These are phyloP conservation scores for Starmerella potacharoeniae DNA, from an alignment of 805 yeast species.

Conservation along the genomic window DNA sequence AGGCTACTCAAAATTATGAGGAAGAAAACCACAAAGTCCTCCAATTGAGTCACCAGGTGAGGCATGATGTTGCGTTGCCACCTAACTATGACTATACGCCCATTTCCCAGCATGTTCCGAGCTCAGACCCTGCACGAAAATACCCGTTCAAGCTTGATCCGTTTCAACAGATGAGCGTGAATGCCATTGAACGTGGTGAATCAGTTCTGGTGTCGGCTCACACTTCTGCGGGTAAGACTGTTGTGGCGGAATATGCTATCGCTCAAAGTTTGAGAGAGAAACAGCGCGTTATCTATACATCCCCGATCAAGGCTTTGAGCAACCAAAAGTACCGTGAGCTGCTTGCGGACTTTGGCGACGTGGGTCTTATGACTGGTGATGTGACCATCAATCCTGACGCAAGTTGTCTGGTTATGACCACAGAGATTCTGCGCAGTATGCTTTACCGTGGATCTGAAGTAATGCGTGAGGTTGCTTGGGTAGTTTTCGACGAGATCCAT, in stretches of 20 bases:
- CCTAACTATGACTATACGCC: constrained; percentile 82
- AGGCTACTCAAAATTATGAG: constrained; percentile 17
- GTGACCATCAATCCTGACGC: constrained; percentile 98
- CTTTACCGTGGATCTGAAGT: constrained; percentile 93
- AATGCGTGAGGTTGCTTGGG: constrained; percentile 99
- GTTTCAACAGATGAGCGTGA: constrained; percentile 91
- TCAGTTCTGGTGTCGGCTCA: constrained; percentile 95
- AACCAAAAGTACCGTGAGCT: constrained; percentile 91
- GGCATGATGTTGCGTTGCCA: constrained; percentile 96
- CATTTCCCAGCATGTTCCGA: constrained; percentile 66
- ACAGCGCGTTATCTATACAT: constrained; percentile 88
- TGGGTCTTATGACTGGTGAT: constrained; percentile 98
- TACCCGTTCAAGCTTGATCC: constrained; percentile 94
- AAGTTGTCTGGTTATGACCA: constrained; percentile 96
- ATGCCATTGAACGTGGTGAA: constrained; percentile 90
- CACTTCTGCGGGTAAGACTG: constrained; percentile 95
- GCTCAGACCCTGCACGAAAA: constrained; percentile 66
- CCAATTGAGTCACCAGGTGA: constrained; percentile 79
- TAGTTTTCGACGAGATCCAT: constrained; percentile 94
- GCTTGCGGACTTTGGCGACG: constrained; percentile 87
- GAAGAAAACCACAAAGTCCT: constrained; percentile 30
- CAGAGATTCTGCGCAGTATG: constrained; percentile 95
- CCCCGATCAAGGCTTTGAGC: constrained; percentile 89
- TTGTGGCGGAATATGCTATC: constrained; percentile 93
- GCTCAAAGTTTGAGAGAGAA: constrained; percentile 87